Evolutionary conservation across 495 filamentous ascomycete species (phyloP).

Genomic region (Penicillium soppii): DNA sequence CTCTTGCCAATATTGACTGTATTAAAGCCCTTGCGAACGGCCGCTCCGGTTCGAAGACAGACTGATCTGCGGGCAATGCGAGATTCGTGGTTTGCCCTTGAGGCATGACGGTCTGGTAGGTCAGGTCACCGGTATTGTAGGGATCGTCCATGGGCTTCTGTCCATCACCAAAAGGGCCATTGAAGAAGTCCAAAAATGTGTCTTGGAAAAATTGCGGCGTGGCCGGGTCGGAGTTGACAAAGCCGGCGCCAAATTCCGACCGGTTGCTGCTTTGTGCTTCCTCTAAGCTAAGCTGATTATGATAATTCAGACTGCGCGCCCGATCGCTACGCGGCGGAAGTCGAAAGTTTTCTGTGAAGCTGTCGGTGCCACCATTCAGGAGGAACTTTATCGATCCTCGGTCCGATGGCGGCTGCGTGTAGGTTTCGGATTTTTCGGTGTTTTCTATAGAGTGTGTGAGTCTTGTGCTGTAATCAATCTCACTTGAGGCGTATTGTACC

Average conservation of each 20-base stretch:
- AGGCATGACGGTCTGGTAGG: slow-evolving; percentile 15
- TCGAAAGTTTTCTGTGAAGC: slow-evolving; percentile 44
- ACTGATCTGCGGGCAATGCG: slow-evolving; percentile 14
- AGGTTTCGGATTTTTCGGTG: slow-evolving; percentile 23
- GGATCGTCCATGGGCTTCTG: slow-evolving; percentile 25
- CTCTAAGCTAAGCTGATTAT: slow-evolving; percentile 28
- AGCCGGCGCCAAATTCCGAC: slow-evolving; percentile 17
- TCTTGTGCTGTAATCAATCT: background rate
- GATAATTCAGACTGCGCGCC: slow-evolving; percentile 32
- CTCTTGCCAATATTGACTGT: slow-evolving; percentile 36
- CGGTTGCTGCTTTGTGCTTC: slow-evolving; percentile 16
- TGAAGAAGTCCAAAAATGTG: slow-evolving; percentile 43
- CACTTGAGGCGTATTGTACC: slow-evolving; percentile 10
- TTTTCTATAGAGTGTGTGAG: slow-evolving; percentile 14
- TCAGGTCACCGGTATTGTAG: slow-evolving; percentile 15
- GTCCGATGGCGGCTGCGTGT: slow-evolving; percentile 31
- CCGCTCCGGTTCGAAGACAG: slow-evolving; percentile 34
- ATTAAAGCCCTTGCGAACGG: slow-evolving; percentile 38
- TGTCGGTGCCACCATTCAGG: slow-evolving; percentile 46
- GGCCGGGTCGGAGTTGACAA: slow-evolving; percentile 26
- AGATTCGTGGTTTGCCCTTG: slow-evolving; percentile 20
- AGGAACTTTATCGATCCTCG: slow-evolving; percentile 50
- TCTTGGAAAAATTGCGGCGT: slow-evolving; percentile 39
- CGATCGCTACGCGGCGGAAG: slow-evolving; percentile 45
- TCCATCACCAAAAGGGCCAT: slow-evolving; percentile 37